A percentile compares a stretch with the other conserved stretches of the same genome.
These are phyloP conservation scores for Dioszegia aurantiaca DNA, from an alignment of 768 basidiomycete species.

Conservation along the genomic window DNA sequence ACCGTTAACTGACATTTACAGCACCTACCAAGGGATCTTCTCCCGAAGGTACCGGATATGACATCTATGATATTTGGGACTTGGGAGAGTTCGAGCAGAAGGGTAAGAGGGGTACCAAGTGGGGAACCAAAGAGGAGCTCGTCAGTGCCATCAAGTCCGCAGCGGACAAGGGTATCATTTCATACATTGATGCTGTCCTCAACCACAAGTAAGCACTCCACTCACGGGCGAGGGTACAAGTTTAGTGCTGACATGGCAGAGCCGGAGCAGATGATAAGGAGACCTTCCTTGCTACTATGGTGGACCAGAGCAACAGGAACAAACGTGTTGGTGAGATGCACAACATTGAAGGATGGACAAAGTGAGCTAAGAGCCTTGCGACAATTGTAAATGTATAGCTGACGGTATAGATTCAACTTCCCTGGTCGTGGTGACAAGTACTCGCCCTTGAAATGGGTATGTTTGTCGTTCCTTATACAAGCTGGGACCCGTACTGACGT, in stretches of 20 bases:
- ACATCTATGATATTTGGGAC: conserved; percentile 51
- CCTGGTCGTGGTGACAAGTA: conserved; percentile 67
- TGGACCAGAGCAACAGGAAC: conserved; percentile 66
- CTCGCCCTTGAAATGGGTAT: conserved; percentile 41
- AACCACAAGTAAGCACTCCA: conserved; percentile 61
- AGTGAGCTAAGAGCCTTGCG: conserved; percentile 29
- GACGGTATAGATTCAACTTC: conserved; percentile 64
- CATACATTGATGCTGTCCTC: conserved; percentile 82
- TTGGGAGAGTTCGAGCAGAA: conserved; percentile 54
- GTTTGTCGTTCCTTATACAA: not conserved
- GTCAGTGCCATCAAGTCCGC: conserved; percentile 68
- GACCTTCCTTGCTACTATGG: conserved; percentile 66
- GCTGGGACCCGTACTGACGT: conserved; percentile 13
- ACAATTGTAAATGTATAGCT: not conserved
- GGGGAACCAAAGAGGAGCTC: conserved; percentile 82
- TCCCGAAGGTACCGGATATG: conserved; percentile 51
- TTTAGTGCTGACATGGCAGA: conserved; percentile 48
- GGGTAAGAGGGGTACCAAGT: conserved; percentile 61
- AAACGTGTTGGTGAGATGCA: conserved; percentile 61
- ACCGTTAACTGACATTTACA: not conserved
- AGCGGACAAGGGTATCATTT: conserved; percentile 65
- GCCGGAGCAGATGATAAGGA: conserved; percentile 77
- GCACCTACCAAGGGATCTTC: conserved; percentile 10
- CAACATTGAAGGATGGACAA: conserved; percentile 66
- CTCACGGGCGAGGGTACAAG: not conserved